These are phyloP conservation scores for Camelina hispida DNA, from an alignment of 345 rosid genomes.

Conservation along the genomic window DNA sequence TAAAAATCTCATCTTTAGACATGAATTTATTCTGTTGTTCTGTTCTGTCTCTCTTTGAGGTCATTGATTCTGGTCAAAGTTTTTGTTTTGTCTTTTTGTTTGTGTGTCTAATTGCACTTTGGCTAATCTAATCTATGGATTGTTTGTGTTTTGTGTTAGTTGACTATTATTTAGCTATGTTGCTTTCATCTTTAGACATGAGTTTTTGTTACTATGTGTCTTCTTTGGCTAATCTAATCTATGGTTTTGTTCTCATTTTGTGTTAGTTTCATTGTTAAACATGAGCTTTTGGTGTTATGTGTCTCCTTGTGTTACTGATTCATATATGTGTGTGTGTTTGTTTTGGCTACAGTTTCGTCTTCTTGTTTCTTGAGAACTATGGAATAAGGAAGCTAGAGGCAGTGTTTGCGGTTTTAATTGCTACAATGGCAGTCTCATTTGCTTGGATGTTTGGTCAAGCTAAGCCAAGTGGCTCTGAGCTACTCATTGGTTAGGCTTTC, in stretches of 20 bases:
- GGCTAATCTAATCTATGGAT: not conserved
- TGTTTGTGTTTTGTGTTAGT: not conserved
- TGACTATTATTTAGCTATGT: not conserved
- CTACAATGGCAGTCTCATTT: slow-evolving; percentile 80
- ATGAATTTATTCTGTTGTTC: not conserved
- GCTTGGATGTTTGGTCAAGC: slow-evolving; percentile 98
- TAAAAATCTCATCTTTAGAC: not conserved
- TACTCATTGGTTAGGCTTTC: slow-evolving; percentile 66
- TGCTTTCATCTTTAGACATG: too few species aligned
- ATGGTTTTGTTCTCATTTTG: not conserved
- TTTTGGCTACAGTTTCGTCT: slow-evolving; percentile 68
- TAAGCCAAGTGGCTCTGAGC: slow-evolving; percentile 81
- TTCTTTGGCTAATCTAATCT: not conserved
- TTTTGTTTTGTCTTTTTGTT: not conserved
- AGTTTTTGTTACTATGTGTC: too few species aligned
- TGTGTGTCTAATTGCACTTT: not conserved
- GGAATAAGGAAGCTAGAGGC: slow-evolving; percentile 96
- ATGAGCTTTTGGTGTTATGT: too few species aligned
- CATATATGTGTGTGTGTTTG: slow-evolving; percentile 37
- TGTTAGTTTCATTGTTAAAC: too few species aligned
- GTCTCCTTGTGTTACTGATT: slow-evolving; percentile 18
- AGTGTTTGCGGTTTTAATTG: slow-evolving; percentile 80
- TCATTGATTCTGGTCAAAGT: not conserved
- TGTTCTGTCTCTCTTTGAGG: not conserved
- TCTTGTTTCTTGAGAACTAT: slow-evolving; percentile 89